These are phyloP conservation scores for Aspergillus asperescens DNA, from an alignment of 495 filamentous ascomycete species.

Conservation along the genomic window DNA sequence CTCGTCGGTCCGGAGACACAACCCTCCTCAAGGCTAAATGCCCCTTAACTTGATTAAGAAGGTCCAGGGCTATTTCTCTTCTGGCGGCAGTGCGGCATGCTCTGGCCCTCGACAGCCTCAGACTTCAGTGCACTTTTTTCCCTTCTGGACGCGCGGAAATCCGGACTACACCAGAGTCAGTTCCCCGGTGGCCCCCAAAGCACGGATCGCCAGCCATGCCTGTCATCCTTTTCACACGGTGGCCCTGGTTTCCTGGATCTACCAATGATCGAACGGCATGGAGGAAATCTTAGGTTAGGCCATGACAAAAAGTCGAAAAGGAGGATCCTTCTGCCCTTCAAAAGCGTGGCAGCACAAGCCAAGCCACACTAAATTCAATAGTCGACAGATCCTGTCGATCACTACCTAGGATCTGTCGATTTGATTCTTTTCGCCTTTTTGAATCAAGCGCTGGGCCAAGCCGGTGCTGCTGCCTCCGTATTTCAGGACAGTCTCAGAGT, in stretches of 20 bases:
- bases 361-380: conserved; percentile 44
- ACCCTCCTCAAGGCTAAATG: not conserved
- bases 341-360: conserved; percentile 35
- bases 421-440: conserved; percentile 12
- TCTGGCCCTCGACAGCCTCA: not conserved
- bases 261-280: conserved; percentile 3
- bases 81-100: not conserved
- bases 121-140: conserved; percentile 1
- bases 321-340: conserved; percentile 10
- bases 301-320: conserved; percentile 10
- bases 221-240: conserved; percentile 8
- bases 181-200: not conserved
- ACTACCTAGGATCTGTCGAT: conserved; percentile 31
- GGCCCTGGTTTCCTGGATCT: not conserved
- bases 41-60: conserved; percentile 11
- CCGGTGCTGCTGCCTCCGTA: not conserved
- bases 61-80: not conserved
- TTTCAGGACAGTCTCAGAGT: not conserved
- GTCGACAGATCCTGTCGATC: conserved; percentile 46
- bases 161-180: not conserved
- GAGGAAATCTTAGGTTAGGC: not conserved
- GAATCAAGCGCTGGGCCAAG: not conserved
- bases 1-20: no score
- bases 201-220: conserved; percentile 14
- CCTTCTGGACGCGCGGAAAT: not conserved